These are phyloP conservation scores for Hymenoscyphus fraxineus DNA, from an alignment of 2,329 filamentous ascomycete genomes.

Conservation along the genomic window DNA sequence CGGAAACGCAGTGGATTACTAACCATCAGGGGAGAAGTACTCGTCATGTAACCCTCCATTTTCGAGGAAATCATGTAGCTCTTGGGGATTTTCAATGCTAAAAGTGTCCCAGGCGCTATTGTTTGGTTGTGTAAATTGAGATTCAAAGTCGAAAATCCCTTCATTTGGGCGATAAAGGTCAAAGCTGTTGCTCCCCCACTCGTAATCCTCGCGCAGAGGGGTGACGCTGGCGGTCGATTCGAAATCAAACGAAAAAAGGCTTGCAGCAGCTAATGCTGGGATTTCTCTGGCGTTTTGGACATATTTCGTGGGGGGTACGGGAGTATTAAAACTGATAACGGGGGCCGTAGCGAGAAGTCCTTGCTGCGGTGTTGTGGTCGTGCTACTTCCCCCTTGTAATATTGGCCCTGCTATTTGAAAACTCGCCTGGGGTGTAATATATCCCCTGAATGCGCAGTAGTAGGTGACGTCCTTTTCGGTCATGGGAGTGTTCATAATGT, in stretches of 20 bases:
- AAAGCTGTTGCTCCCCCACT: neutral
- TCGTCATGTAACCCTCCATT: constrained; percentile 2
- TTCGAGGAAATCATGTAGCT: neutral
- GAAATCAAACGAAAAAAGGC: constrained; percentile 10
- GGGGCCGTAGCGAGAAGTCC: constrained; percentile 20
- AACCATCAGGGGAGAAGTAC: constrained; percentile 5
- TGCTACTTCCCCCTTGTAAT: neutral
- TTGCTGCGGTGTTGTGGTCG: constrained; percentile 13
- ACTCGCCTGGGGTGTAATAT: constrained; percentile 13
- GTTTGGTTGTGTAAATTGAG: neutral
- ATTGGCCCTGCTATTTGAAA: constrained; percentile 9
- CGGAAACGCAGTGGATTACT: neutral
- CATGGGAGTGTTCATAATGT: constrained; percentile 22
- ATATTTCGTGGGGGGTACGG: neutral
- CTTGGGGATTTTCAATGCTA: neutral
- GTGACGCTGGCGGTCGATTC: neutral
- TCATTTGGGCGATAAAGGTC: constrained; percentile 2
- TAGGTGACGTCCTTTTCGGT: constrained; percentile 24
- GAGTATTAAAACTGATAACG: neutral
- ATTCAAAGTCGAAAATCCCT: constrained; percentile 7
- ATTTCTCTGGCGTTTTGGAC: neutral
- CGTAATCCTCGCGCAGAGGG: neutral
- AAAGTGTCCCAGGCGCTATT: constrained; percentile 4
- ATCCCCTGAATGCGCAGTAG: constrained; percentile 22
- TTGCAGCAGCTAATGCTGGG: neutral